These are phyloP conservation scores for Baorangia bicolor DNA, from an alignment of 768 basidiomycete genomes.

Conservation along the genomic window DNA sequence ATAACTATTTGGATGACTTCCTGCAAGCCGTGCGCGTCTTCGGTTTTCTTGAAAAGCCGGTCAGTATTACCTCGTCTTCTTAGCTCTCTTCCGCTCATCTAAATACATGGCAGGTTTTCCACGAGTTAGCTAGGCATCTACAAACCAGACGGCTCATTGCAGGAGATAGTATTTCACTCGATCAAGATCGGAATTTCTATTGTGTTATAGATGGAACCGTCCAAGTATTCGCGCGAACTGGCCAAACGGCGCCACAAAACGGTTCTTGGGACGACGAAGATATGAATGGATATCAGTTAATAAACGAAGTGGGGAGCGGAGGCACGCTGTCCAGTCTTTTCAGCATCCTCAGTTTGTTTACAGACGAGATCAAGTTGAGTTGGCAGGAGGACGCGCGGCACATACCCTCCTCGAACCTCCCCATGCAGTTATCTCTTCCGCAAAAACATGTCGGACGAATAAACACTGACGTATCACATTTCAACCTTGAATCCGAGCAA, in stretches of 20 bases:
- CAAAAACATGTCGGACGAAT: slow-evolving; percentile 38
- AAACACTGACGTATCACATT: slow-evolving; percentile 64
- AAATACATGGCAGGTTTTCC: slow-evolving; percentile 67
- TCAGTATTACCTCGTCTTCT: slow-evolving; percentile 35
- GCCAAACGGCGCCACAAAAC: slow-evolving; percentile 47
- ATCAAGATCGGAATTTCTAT: slow-evolving; percentile 94
- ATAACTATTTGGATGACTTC: slow-evolving; percentile 97
- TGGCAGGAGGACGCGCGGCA: slow-evolving; percentile 71
- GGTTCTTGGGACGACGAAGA: slow-evolving; percentile 79
- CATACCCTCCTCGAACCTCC: slow-evolving; percentile 27
- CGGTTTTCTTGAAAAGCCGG: slow-evolving; percentile 95
- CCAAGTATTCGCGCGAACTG: slow-evolving; percentile 83
- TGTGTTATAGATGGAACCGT: slow-evolving; percentile 98
- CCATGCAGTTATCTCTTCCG: slow-evolving; percentile 22
- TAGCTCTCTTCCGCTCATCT: background rate
- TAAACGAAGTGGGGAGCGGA: slow-evolving; percentile 95
- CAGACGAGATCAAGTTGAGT: slow-evolving; percentile 87
- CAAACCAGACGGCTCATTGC: slow-evolving; percentile 95
- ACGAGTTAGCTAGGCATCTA: slow-evolving; percentile 93
- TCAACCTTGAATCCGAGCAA: slow-evolving; percentile 43
- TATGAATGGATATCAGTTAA: slow-evolving; percentile 92
- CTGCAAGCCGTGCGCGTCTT: slow-evolving; percentile 95
- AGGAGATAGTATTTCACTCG: slow-evolving; percentile 89
- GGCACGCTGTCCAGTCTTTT: slow-evolving; percentile 95
- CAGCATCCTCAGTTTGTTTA: slow-evolving; percentile 95